Percentiles rank a stretch among this genome's conserved stretches.
Evolutionary conservation across 2,329 filamentous ascomycete genomes (phyloP).

Genomic region (Penicillium brevicompactum): DNA sequence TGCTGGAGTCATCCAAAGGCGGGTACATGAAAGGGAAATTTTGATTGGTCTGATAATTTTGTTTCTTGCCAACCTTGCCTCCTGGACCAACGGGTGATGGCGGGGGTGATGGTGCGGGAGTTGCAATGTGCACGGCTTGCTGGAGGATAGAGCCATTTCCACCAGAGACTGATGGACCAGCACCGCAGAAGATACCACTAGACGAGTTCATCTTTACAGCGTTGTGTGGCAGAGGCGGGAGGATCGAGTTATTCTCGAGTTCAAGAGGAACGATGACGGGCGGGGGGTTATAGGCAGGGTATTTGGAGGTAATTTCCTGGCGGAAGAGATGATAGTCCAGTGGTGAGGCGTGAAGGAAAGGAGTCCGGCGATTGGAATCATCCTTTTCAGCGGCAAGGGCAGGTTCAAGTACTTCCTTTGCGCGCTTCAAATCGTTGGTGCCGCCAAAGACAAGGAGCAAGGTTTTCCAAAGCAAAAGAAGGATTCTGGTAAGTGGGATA

Average conservation of each 20-base stretch:
- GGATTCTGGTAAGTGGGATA: constrained; percentile 66
- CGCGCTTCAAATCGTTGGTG: constrained; percentile 68
- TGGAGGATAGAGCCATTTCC: constrained; percentile 75
- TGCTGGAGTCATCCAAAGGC: constrained; percentile 83
- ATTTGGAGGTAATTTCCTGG: constrained; percentile 96
- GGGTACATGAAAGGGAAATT: constrained; percentile 98
- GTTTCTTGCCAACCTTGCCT: constrained; percentile 94
- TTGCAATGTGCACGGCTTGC: constrained; percentile 98
- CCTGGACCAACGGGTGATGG: constrained; percentile 82
- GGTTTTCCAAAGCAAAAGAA: constrained; percentile 89
- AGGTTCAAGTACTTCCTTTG: constrained; percentile 69
- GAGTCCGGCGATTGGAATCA: constrained; percentile 61
- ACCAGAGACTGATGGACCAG: constrained; percentile 50
- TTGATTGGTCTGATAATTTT: constrained; percentile 99
- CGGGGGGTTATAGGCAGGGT: constrained; percentile 92
- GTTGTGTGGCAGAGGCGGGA: constrained; percentile 81
- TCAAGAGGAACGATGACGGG: constrained; percentile 81
- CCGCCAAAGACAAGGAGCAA: constrained; percentile 85
- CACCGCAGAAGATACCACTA: constrained; percentile 63
- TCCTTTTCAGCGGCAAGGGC: constrained; percentile 51
- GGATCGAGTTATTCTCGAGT: constrained; percentile 83
- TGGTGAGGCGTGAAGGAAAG: constrained; percentile 88
- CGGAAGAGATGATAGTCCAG: constrained; percentile 95
- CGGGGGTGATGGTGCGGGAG: constrained; percentile 90
- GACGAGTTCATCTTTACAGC: constrained; percentile 62